A percentile compares a stretch with the other conserved stretches of the same genome.
These are phyloP conservation scores for Thraustochytrium striatum DNA, from an alignment of 352 stramenopile species.

Conservation along the genomic window DNA sequence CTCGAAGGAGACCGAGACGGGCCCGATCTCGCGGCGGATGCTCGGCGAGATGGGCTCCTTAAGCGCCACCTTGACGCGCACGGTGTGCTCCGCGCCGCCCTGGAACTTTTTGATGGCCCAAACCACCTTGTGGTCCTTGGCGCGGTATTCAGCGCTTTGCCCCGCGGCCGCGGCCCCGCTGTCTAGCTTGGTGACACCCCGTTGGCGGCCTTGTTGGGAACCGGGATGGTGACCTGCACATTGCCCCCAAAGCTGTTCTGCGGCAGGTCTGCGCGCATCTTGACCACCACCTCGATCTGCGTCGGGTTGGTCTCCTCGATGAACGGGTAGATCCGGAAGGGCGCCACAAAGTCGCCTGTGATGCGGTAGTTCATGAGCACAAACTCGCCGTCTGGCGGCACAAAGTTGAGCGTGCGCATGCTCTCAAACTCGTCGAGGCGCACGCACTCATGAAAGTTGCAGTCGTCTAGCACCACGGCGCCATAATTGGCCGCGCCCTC, in stretches of 20 bases:
- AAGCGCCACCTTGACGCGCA: conserved; percentile 75
- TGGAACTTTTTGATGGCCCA: conserved; percentile 95
- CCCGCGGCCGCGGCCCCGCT: conserved; percentile 54
- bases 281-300: conserved; percentile 58
- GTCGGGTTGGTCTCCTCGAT: conserved; percentile 87
- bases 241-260: conserved; percentile 89
- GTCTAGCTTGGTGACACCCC: conserved; percentile 51
- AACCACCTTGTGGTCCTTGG: conserved; percentile 88
- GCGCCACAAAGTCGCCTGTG: conserved; percentile 90
- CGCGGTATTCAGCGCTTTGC: conserved; percentile 88
- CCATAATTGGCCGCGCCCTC: conserved; percentile 65
- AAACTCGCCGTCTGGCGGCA: conserved; percentile 82
- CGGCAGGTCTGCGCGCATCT: conserved; percentile 61
- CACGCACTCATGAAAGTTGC: conserved; percentile 98
- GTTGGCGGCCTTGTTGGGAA: conserved; percentile 61
- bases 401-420: conserved; percentile 77
- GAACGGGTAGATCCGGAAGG: conserved; percentile 94
- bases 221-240: conserved; percentile 86
- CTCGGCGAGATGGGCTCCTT: conserved; percentile 63
- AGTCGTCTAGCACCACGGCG: conserved; percentile 91
- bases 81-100: conserved; percentile 85
- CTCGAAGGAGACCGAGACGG: conserved; percentile 97
- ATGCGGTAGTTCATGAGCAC: conserved; percentile 96
- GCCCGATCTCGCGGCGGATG: conserved; percentile 86
- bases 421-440: conserved; percentile 90